Evolutionary conservation across 371 early-diverging fungal genomes (phyloP).

Genomic region (Chytridium lagenaria): DNA sequence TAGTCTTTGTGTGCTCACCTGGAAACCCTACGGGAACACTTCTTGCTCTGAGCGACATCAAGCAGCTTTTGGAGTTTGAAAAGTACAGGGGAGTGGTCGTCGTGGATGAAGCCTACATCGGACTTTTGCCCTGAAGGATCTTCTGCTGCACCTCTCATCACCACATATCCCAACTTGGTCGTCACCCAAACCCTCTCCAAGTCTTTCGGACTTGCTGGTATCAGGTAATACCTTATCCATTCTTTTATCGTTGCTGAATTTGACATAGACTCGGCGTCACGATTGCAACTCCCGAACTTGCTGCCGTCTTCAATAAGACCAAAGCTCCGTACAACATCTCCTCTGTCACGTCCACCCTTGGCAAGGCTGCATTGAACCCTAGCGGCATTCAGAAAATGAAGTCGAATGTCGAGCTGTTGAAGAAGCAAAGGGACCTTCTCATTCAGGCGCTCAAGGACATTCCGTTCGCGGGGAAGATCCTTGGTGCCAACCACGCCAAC

Average conservation of each 20-base stretch:
- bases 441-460: constrained; percentile 61
- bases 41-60: constrained; percentile 73
- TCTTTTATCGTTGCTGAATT: not conserved
- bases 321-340: constrained; percentile 98
- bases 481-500: constrained; percentile 92
- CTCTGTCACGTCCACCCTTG: constrained; percentile 81
- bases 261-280: constrained; percentile 73
- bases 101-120: constrained; percentile 98
- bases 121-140: constrained; percentile 79
- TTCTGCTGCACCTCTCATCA: constrained; percentile 73
- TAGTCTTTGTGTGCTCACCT: constrained; percentile 94
- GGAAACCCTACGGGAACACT: constrained; percentile 97
- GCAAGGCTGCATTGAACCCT: constrained; percentile 75
- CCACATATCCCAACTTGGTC: constrained; percentile 87
- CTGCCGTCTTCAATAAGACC: constrained; percentile 88
- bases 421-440: constrained; percentile 68
- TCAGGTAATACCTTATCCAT: constrained; percentile 60
- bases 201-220: constrained; percentile 96
- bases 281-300: constrained; percentile 78
- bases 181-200: constrained; percentile 97
- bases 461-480: constrained; percentile 67
- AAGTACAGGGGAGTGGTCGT: constrained; percentile 83
- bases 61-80: constrained; percentile 70
- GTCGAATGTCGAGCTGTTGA: constrained; percentile 61
- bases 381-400: constrained; percentile 76